Percentiles rank a stretch among this genome's conserved stretches.
Conservation (phyloP, 2,329 filamentous ascomycete species). For the Xylariaceae sp. region DNA sequence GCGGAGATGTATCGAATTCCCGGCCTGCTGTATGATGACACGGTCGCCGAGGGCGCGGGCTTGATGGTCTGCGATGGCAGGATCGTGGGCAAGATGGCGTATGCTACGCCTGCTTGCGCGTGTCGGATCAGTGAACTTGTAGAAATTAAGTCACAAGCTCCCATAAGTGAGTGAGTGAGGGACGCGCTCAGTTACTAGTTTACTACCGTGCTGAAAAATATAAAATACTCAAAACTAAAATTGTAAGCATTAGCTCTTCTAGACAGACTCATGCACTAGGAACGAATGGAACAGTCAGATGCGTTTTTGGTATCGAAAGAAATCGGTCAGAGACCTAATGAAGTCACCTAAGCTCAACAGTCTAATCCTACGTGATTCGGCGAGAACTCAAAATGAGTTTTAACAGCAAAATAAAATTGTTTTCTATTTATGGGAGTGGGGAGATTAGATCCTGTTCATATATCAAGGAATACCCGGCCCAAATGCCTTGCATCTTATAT, state of each 20-base stretch:
- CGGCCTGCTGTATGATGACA: slow-evolving; percentile 21
- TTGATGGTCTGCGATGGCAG: slow-evolving; percentile 14
- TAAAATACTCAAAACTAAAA: too few relatives aligned
- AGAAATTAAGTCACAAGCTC: slow-evolving; percentile 12
- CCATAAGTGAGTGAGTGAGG: not conserved
- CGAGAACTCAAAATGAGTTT: not conserved
- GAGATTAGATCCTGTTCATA: slow-evolving; percentile 18
- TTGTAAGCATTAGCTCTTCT: too few relatives aligned
- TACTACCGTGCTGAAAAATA: too few relatives aligned
- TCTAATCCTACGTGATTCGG: too few relatives aligned
- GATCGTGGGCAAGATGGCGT: slow-evolving; percentile 20
- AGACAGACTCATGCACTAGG: too few relatives aligned
- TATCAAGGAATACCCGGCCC: slow-evolving; percentile 13
- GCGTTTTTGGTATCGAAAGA: too few relatives aligned
- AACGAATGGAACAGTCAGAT: too few relatives aligned
- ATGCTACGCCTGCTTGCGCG: slow-evolving; percentile 20
- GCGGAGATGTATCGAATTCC: slow-evolving; percentile 21
- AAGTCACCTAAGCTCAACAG: too few relatives aligned
- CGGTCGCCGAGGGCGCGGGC: slow-evolving; percentile 9
- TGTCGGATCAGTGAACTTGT: slow-evolving; percentile 17
- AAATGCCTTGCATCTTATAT: slow-evolving; percentile 4
- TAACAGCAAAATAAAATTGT: slow-evolving; percentile 4
- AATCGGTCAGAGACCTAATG: too few relatives aligned
- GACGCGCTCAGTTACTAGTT: not conserved
- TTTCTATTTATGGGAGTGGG: slow-evolving; percentile 14